These are phyloP conservation scores for Annulohypoxylon moriforme DNA, from an alignment of 495 filamentous ascomycete species.

Conservation along the genomic window DNA sequence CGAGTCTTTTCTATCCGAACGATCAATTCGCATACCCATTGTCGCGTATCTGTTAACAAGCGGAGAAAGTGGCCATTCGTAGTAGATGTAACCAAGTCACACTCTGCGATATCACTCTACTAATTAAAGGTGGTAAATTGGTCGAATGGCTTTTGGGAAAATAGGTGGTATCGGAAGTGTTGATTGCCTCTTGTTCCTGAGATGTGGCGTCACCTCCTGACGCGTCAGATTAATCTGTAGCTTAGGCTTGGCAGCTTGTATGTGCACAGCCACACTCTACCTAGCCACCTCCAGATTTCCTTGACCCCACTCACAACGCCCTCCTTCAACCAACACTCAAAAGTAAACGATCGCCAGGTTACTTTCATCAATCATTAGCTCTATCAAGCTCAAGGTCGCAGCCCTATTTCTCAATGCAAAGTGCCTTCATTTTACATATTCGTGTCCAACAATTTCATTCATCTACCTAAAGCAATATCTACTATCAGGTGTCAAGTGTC, in stretches of 20 bases:
- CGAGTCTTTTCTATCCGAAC: not conserved
- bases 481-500: no score
- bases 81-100: not conserved
- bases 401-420: no score
- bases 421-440: no score
- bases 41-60: constrained; percentile 17
- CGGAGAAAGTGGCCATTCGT: constrained; percentile 31
- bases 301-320: not conserved
- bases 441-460: no score
- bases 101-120: not conserved
- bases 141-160: not conserved
- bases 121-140: not conserved
- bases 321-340: not conserved
- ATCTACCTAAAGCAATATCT: no score
- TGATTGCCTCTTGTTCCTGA: not conserved
- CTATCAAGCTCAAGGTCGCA: no score
- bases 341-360: no score
- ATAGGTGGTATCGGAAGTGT: not conserved
- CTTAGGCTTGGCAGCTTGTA: not conserved
- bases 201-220: constrained; percentile 8
- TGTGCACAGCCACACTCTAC: not conserved
- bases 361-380: no score
- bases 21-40: constrained; percentile 34
- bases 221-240: not conserved
- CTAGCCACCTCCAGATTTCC: not conserved